Evolutionary conservation across 1,139 yeast species (phyloP), one percentile per base, ranked within the genome.

Genomic region (Candida sp.): DNA sequence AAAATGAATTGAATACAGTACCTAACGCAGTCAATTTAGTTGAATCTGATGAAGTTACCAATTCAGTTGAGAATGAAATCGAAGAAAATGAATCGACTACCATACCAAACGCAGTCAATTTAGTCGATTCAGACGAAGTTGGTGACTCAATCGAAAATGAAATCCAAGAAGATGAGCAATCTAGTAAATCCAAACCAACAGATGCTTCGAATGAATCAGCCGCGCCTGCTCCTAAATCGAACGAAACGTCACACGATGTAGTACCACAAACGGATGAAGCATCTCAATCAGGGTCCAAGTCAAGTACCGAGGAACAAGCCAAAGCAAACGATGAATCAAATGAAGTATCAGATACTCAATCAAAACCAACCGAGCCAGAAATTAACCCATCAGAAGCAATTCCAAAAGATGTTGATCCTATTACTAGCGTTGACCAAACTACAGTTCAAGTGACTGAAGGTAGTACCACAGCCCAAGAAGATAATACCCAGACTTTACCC

Each of bases 181-280:
- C 34, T n/a, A 32, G 11, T 12, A 4, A 32, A n/a, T 7, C 34
- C 19, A 11, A 32, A 11, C 6, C 6, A n/a, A 11, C 11, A 5
- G 33, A 35, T n/a, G 12, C 39, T 22, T 35, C 11, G 22, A 39
- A 12, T 35, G 38, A 7, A 23, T 33, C 46, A 25, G 34, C 35
- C 1, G 38, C 22, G 8, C 38, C 32, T 22, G 19, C 19, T 15
- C 19, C 19, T 15, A 15, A 15, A 15, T 15, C 19, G 19, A 15
- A 15, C 19, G 19, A 15, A 15, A 15, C 19, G 19, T 15, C 19
- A 15, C 19, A 15, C 19, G 36, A 39, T 32, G 33, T 36, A 11
- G 35, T 4, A 22, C 19, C 5, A 11, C 40, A 39, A 40, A 7
- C 30, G 29, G 35, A 32, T 23, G 22, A 33, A 25, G 23, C 19